Conservation (phyloP, 805 yeast genomes). For the Hanseniaspora vineae region DNA sequence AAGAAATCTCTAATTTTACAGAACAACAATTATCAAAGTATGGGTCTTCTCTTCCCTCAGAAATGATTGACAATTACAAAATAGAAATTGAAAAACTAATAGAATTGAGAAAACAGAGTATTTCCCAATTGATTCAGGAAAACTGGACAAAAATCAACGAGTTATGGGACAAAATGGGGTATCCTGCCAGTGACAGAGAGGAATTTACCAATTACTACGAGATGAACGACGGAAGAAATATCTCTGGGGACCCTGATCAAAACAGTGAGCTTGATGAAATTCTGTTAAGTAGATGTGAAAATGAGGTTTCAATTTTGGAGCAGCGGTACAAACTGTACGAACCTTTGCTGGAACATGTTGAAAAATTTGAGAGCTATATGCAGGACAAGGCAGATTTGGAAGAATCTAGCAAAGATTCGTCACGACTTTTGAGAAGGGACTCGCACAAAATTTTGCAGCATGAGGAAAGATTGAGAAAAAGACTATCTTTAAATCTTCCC, state of each 20-base stretch:
- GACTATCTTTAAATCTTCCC: slow-evolving; percentile 58
- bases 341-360: slow-evolving; percentile 43
- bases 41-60: slow-evolving; percentile 27
- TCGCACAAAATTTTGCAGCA: slow-evolving; percentile 66
- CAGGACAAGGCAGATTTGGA: slow-evolving; percentile 50
- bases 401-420: slow-evolving; percentile 65
- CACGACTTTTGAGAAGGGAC: slow-evolving; percentile 60
- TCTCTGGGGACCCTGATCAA: slow-evolving; percentile 14
- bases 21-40: slow-evolving; percentile 23
- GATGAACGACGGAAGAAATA: slow-evolving; percentile 4
- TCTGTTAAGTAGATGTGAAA: slow-evolving; percentile 49
- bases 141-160: slow-evolving; percentile 45
- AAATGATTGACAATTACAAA: slow-evolving; percentile 37
- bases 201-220: slow-evolving; percentile 30
- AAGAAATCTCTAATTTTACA: slow-evolving; percentile 29
- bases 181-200: slow-evolving; percentile 36
- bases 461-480: slow-evolving; percentile 68
- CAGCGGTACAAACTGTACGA: slow-evolving; percentile 35
- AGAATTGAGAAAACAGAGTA: slow-evolving; percentile 45
- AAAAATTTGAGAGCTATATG: slow-evolving; percentile 40
- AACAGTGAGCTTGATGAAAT: slow-evolving; percentile 42
- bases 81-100: slow-evolving; percentile 45
- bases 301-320: slow-evolving; percentile 41
- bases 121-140: slow-evolving; percentile 55
- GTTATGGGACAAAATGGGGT: slow-evolving; percentile 52